Evolutionary conservation across 768 basidiomycete species (phyloP).

Genomic region (Amanita jacksonii): DNA sequence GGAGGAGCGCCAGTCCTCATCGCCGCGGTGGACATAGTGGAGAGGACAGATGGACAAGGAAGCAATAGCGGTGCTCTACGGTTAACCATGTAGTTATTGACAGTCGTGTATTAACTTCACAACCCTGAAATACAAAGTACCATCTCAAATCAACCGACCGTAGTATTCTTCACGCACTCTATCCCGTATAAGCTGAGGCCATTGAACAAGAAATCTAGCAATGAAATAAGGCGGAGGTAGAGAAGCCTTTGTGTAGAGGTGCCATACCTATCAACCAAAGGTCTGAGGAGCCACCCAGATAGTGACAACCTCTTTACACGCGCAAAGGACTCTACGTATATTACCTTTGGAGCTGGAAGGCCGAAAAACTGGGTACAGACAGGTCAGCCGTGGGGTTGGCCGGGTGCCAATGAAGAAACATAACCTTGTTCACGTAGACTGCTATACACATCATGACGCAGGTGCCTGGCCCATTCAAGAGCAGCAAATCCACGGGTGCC

Average conservation of each 20-base stretch:
- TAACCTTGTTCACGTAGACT: constrained; percentile 62
- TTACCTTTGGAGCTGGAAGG: constrained; percentile 54
- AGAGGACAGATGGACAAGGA: constrained; percentile 73
- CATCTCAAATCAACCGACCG: constrained; percentile 63
- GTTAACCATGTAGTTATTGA: not conserved
- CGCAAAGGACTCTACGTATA: constrained; percentile 94
- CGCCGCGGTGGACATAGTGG: constrained; percentile 54
- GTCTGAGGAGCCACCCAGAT: constrained; percentile 72
- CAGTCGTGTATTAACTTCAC: not conserved
- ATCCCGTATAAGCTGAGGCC: constrained; percentile 51
- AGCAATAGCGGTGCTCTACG: too few relatives aligned
- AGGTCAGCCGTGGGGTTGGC: not conserved
- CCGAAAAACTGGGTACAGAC: constrained; percentile 54
- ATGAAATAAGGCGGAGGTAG: constrained; percentile 1
- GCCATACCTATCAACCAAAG: constrained; percentile 68
- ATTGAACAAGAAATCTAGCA: constrained; percentile 80
- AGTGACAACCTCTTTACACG: constrained; percentile 74
- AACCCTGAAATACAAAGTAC: not conserved
- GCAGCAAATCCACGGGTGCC: constrained; percentile 59
- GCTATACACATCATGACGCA: constrained; percentile 73
- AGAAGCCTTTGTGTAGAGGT: not conserved
- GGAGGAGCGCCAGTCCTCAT: constrained; percentile 66
- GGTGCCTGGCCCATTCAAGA: constrained; percentile 94
- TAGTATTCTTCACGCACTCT: constrained; percentile 37
- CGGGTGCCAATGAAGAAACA: constrained; percentile 14